Conservation (phyloP, 2,329 filamentous ascomycete species). For the Pestalotiopsis sp. region DNA sequence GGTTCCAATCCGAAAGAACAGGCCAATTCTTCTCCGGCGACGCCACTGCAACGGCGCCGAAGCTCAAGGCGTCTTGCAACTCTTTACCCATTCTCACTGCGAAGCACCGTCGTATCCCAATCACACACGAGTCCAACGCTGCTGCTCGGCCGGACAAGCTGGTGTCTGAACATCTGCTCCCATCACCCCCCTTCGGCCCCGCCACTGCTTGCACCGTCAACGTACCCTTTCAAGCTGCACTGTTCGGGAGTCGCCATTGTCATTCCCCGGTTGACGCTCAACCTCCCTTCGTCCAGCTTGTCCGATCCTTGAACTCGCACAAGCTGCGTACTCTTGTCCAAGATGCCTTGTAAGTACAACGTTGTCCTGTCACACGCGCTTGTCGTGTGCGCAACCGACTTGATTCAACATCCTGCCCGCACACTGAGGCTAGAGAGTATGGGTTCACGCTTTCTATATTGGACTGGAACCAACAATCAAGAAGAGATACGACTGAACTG, state of each 20-base stretch:
- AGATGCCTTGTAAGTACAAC: slow-evolving; percentile 2
- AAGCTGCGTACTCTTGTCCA: neutral
- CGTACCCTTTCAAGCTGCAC: neutral
- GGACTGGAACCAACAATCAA: too few relatives aligned
- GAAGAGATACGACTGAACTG: too few relatives aligned
- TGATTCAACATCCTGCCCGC: neutral
- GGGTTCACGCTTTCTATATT: too few relatives aligned
- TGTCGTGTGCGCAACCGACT: neutral
- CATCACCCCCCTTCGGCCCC: neutral
- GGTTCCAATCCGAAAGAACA: neutral
- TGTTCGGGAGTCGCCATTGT: neutral
- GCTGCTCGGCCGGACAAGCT: neutral
- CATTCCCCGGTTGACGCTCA: neutral
- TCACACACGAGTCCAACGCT: neutral
- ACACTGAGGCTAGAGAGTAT: too few relatives aligned
- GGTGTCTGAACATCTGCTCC: neutral
- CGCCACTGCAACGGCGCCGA: neutral
- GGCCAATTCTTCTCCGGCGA: neutral
- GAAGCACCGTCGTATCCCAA: neutral
- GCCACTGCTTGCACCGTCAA: neutral
- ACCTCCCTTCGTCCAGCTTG: neutral
- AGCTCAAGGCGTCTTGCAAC: neutral
- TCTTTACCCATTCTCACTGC: neutral
- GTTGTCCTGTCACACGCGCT: neutral
- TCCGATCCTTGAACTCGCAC: neutral